Evolutionary conservation across 1,139 yeast genomes (phyloP).

Genomic region (Arxiozyma heterogenica): DNA sequence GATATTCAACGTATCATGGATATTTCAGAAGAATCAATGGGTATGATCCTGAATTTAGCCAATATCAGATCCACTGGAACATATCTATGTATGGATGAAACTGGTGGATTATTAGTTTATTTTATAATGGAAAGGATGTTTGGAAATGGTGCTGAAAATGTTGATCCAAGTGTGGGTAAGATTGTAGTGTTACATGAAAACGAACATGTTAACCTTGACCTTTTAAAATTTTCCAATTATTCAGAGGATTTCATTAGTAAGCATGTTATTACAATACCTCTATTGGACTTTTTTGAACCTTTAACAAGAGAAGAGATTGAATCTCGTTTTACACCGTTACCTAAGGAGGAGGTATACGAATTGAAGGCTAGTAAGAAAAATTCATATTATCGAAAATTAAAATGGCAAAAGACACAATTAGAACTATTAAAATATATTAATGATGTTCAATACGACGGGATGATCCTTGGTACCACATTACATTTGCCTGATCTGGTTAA

Average conservation of each 20-base stretch:
- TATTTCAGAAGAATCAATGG: constrained; percentile 75
- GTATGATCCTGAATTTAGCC: constrained; percentile 63
- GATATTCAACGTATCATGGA: constrained; percentile 70
- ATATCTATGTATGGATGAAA: constrained; percentile 81
- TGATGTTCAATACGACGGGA: constrained; percentile 61
- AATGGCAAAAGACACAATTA: constrained; percentile 36
- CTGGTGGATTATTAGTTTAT: constrained; percentile 76
- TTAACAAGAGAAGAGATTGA: constrained; percentile 42
- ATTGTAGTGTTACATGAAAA: constrained; percentile 79
- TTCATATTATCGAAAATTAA: constrained; percentile 57
- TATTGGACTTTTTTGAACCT: constrained; percentile 79
- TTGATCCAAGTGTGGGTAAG: constrained; percentile 38
- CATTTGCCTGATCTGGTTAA: constrained; percentile 60
- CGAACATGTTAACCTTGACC: constrained; percentile 78
- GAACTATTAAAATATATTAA: constrained; percentile 45
- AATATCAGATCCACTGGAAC: constrained; percentile 85
- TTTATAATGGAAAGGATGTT: constrained; percentile 87
- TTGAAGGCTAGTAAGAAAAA: constrained; percentile 53
- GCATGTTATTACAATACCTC: constrained; percentile 61
- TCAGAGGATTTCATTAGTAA: constrained; percentile 42
- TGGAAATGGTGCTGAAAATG: constrained; percentile 35
- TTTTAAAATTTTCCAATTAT: constrained; percentile 57
- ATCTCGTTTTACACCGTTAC: constrained; percentile 37
- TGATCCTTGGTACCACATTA: constrained; percentile 64
- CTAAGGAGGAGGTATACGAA: constrained; percentile 44